Base-by-base conservation (phyloP, 23 red algal genomes). In the Chondrus crispus region DNA sequence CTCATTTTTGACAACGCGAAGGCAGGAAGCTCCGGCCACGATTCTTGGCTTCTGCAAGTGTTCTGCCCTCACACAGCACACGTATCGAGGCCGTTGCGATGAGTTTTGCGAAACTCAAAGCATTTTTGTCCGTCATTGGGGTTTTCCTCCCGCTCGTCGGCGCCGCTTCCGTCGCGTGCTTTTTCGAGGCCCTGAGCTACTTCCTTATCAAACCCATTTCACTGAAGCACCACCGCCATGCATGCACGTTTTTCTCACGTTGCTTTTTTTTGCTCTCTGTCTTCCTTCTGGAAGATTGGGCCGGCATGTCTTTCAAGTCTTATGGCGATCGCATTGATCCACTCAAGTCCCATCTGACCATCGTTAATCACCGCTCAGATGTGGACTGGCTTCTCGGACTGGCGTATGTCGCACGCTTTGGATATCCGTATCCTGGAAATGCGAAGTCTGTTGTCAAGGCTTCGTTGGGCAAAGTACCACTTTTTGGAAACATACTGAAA, bases 371-470 rank as follows among this genome's bases (percentile, higher is more conserved):
- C 51, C 72, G 63, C 16, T 88, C 81, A 10, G 78, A 90, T 44
- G 54, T 95, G 43, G 93, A 95, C 63, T 79, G 69, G 70, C 50
- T 91, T 18, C 47, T 85, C 18, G 93, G 93, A 37, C 80, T 95
- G 5, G 74, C 93, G 11, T 89, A 69, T 35, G 46, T 95, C 74
- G 50, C 85, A 37, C 84, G 78, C 52, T 80, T 89, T 43, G 62
- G 81, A 30, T 70, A 58, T 16, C 93, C 93, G 18, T 95, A 88
- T 45, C 93, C 93, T 24, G 93, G 93, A 2, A 85, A 81, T 76
- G 85, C 84, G 14, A 95, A 95, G 74, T 87, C 93, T 10, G 86
- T 90, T 69, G 84, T 91, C 77, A 95, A 95, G 62, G 82, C 81
- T 9, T 78, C 81, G 43, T 70, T 94, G 18, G 54, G 20, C 10